Evolutionary conservation across 139 green algal species (phyloP).

Genomic region (Closterium sp.): DNA sequence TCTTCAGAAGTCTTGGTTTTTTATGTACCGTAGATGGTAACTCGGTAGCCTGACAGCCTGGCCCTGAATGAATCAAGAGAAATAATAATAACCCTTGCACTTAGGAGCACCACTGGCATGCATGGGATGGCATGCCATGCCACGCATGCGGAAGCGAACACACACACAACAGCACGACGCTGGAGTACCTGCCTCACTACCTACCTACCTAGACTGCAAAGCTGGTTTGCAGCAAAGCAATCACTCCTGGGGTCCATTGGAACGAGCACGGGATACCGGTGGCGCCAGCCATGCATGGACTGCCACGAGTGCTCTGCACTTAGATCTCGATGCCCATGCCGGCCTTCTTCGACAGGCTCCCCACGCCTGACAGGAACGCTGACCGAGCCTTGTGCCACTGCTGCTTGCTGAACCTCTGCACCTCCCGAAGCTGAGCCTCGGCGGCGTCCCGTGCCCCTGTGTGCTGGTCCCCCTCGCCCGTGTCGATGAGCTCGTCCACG

Average conservation of each 20-base stretch:
- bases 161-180: too few relatives aligned
- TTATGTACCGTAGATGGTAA: too few relatives aligned
- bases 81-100: too few relatives aligned
- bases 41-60: too few relatives aligned
- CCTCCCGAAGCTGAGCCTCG: background rate
- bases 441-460: background rate
- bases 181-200: too few relatives aligned
- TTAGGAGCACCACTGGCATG: background rate
- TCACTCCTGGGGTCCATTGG: too few relatives aligned
- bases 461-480: background rate
- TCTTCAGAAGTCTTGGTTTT: too few relatives aligned
- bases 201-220: too few relatives aligned
- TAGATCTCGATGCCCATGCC: background rate
- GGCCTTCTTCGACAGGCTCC: background rate
- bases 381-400: background rate
- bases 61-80: too few relatives aligned
- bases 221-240: too few relatives aligned
- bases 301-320: too few relatives aligned
- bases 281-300: background rate
- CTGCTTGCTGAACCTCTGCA: background rate
- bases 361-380: background rate
- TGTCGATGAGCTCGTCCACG: background rate
- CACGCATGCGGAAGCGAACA: too few relatives aligned
- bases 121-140: background rate
- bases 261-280: background rate